phyloP scores from a whole-genome alignment of 805 yeast genomes.

The Yamadazyma sp. region DNA sequence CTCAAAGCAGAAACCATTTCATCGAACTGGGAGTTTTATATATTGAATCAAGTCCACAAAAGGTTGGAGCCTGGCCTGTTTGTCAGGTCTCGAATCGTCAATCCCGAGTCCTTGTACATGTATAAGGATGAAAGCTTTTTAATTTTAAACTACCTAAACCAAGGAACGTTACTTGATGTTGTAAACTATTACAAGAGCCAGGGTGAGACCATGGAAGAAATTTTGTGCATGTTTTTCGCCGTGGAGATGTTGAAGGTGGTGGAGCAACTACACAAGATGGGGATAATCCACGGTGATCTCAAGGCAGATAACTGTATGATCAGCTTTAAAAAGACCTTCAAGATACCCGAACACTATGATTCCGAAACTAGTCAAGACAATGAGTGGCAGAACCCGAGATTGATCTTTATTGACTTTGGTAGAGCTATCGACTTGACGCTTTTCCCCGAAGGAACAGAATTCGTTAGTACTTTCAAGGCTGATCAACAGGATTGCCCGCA shows the following conservation, averaged over 20 bases:
- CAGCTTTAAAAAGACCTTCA: slow-evolving; percentile 35
- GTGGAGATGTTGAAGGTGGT: slow-evolving; percentile 61
- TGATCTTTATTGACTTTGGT: slow-evolving; percentile 77
- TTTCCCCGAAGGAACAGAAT: slow-evolving; percentile 48
- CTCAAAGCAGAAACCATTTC: slow-evolving; percentile 72
- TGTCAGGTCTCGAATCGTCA: slow-evolving; percentile 40
- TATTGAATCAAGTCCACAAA: slow-evolving; percentile 56
- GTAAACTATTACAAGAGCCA: slow-evolving; percentile 47
- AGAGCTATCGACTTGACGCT: slow-evolving; percentile 70
- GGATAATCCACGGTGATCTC: slow-evolving; percentile 80
- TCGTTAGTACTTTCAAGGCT: slow-evolving; percentile 58
- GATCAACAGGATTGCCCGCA: slow-evolving; percentile 74
- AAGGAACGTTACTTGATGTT: slow-evolving; percentile 73
- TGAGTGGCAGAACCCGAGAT: slow-evolving; percentile 54
- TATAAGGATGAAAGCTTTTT: slow-evolving; percentile 70
- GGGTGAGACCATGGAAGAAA: slow-evolving; percentile 51
- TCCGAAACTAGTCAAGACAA: slow-evolving; percentile 25
- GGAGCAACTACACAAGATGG: slow-evolving; percentile 59
- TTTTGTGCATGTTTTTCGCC: slow-evolving; percentile 59
- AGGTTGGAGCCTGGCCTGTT: slow-evolving; percentile 21
- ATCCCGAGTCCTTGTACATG: slow-evolving; percentile 50
- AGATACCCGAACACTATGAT: slow-evolving; percentile 4
- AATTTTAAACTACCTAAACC: slow-evolving; percentile 59
- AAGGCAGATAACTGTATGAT: slow-evolving; percentile 88
- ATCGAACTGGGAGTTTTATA: slow-evolving; percentile 79